Evolutionary conservation across 768 basidiomycete genomes (phyloP).

Genomic region (Boletus tylopilopsis): DNA sequence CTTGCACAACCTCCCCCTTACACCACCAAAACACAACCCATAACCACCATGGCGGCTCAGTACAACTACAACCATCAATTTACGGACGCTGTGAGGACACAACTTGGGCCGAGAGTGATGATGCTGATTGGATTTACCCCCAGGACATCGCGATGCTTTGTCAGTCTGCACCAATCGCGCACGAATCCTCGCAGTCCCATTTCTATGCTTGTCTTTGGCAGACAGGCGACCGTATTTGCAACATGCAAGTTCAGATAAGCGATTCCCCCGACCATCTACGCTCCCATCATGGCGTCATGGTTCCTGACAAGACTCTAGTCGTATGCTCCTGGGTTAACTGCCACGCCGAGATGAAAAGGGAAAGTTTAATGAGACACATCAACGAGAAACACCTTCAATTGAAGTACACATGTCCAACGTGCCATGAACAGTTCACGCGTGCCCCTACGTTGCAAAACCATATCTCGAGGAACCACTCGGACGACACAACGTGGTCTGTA

Average conservation of each 20-base stretch:
- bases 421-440: conserved; percentile 26
- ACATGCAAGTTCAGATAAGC: not conserved
- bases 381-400: conserved; percentile 23
- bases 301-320: conserved; percentile 9
- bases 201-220: conserved; percentile 20
- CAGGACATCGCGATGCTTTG: conserved; percentile 9
- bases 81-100: conserved; percentile 11
- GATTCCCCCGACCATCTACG: conserved; percentile 23
- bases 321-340: conserved; percentile 24
- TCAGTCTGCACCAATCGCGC: not conserved
- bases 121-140: conserved; percentile 1
- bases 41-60: no score
- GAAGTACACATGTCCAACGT: conserved; percentile 15
- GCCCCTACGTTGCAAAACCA: conserved; percentile 19
- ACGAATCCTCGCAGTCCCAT: conserved; percentile 2
- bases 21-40: no score
- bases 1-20: no score
- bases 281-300: conserved; percentile 14
- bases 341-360: conserved; percentile 19
- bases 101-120: not conserved
- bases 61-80: no score
- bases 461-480: conserved; percentile 5
- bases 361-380: conserved; percentile 28
- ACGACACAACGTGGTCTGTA: not conserved
- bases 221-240: not conserved